Percentiles rank a stretch among this genome's conserved stretches.
phyloP scores from a whole-genome alignment of 352 stramenopile genomes.

The Elongisporangium prolatum region DNA sequence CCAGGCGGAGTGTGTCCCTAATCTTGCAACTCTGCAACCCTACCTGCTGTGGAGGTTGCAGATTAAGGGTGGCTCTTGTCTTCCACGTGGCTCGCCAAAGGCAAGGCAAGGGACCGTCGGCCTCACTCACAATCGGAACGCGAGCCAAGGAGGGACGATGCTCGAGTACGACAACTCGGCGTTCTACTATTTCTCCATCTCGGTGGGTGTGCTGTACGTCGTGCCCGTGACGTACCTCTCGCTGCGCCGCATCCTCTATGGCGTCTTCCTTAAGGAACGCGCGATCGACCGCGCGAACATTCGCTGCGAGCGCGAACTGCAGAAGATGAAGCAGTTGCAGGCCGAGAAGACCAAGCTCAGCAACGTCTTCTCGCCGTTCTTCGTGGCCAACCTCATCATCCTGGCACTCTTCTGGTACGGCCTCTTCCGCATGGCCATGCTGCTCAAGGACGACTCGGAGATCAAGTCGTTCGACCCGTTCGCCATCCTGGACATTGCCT shows the following conservation, averaged over 20 bases:
- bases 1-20: neutral
- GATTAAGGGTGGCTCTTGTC: neutral
- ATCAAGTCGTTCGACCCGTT: conserved; percentile 99
- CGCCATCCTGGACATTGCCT: conserved; percentile 93
- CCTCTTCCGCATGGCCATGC: conserved; percentile 87
- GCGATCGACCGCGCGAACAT: conserved; percentile 83
- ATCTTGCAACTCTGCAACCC: neutral
- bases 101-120: neutral
- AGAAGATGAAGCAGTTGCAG: conserved; percentile 84
- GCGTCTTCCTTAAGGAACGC: conserved; percentile 85
- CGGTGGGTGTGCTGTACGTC: conserved; percentile 94
- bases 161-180: conserved; percentile 99
- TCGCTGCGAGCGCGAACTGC: conserved; percentile 77
- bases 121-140: neutral
- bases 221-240: conserved; percentile 93
- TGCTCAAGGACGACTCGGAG: conserved; percentile 94
- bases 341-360: conserved; percentile 80
- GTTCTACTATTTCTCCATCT: conserved; percentile 99
- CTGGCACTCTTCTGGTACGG: conserved; percentile 73
- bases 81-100: neutral
- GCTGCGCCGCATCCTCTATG: conserved; percentile 81
- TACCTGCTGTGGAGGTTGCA: neutral
- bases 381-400: conserved; percentile 73
- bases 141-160: conserved; percentile 42
- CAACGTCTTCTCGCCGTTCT: conserved; percentile 78